A percentile compares a stretch with the other conserved stretches of the same genome.
Evolutionary conservation across 495 filamentous ascomycete genomes (phyloP).

Genomic region (Eremomyces bilateralis): DNA sequence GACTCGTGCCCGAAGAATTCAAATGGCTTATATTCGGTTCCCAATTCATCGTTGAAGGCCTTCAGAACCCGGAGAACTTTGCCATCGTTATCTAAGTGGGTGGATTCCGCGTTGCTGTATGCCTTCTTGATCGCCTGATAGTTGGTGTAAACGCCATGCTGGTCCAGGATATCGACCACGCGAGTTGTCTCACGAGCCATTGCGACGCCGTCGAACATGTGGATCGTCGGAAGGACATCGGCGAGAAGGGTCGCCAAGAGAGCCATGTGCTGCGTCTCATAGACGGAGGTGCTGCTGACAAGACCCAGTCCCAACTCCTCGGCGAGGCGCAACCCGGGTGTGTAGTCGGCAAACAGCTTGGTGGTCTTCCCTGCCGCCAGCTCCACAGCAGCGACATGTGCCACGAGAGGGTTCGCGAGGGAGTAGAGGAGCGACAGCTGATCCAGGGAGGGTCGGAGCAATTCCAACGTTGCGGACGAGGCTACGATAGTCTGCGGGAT

Average conservation of each 20-base stretch:
- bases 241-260: conserved; percentile 72
- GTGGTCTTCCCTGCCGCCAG: conserved; percentile 41
- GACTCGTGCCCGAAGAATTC: conserved; percentile 78
- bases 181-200: conserved; percentile 69
- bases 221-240: conserved; percentile 55
- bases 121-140: conserved; percentile 22
- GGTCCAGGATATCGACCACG: conserved; percentile 66
- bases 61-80: conserved; percentile 54
- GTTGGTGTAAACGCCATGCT: conserved; percentile 40
- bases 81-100: conserved; percentile 48
- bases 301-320: conserved; percentile 82
- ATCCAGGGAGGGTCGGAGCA: conserved; percentile 66
- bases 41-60: conserved; percentile 77
- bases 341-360: conserved; percentile 73
- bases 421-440: conserved; percentile 77
- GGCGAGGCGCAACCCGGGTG: conserved; percentile 53
- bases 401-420: conserved; percentile 75
- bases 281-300: conserved; percentile 61
- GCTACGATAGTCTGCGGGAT: conserved; percentile 79
- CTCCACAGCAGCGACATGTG: conserved; percentile 84
- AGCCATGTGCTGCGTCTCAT: conserved; percentile 91
- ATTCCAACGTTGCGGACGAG: conserved; percentile 55
- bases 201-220: conserved; percentile 80
- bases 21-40: conserved; percentile 77
- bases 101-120: conserved; percentile 36